Evolutionary conservation across 2,329 filamentous ascomycete species (phyloP).

Genomic region (Rutstroemia sydowiana): DNA sequence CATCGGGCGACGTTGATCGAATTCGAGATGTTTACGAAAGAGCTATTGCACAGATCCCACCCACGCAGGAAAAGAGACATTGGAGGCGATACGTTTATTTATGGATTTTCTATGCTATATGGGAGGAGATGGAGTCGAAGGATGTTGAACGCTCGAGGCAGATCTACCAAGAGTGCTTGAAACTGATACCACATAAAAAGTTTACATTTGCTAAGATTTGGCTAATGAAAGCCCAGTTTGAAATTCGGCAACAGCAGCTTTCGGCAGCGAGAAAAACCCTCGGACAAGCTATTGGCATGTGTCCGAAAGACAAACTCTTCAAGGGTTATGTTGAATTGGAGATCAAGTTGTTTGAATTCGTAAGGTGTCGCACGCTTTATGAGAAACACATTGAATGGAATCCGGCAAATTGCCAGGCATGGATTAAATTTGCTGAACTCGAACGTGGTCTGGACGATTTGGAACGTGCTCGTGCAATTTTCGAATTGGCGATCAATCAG

Average conservation of each 20-base stretch:
- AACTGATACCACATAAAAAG: constrained; percentile 86
- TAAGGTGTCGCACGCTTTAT: constrained; percentile 82
- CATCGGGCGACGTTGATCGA: constrained; percentile 70
- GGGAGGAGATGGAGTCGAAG: constrained; percentile 81
- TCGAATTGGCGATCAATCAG: constrained; percentile 81
- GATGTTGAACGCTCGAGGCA: constrained; percentile 74
- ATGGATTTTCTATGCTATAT: constrained; percentile 95
- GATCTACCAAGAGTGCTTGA: constrained; percentile 83
- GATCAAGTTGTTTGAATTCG: constrained; percentile 88
- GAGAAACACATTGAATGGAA: constrained; percentile 94
- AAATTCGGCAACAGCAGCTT: constrained; percentile 79
- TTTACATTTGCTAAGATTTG: constrained; percentile 98
- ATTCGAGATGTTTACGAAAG: constrained; percentile 91
- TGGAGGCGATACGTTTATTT: constrained; percentile 97
- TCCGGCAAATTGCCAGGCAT: constrained; percentile 80
- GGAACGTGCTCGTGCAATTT: constrained; percentile 82
- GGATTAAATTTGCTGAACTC: constrained; percentile 93
- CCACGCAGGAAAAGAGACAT: constrained; percentile 91
- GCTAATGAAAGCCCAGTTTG: constrained; percentile 89
- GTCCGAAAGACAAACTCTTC: constrained; percentile 93
- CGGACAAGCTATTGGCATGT: constrained; percentile 85
- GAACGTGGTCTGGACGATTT: constrained; percentile 87
- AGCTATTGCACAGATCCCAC: constrained; percentile 90
- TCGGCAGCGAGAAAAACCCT: constrained; percentile 78
- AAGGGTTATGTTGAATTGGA: constrained; percentile 90